Evolutionary conservation across 495 filamentous ascomycete genomes (phyloP).

Genomic region (Polyplosphaeria fusca): DNA sequence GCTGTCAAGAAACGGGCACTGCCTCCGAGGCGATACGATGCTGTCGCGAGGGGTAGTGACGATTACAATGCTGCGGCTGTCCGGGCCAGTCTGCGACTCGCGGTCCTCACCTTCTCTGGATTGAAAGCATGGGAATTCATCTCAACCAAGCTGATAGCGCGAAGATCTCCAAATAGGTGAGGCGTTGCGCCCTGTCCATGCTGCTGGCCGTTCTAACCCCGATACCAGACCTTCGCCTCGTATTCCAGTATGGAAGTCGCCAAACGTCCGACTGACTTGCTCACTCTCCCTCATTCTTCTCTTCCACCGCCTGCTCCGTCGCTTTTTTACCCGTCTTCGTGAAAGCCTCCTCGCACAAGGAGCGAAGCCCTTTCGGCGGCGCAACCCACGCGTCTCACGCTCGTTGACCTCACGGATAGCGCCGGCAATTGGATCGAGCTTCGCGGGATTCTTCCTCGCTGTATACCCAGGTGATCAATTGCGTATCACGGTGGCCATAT

Average conservation of each 20-base stretch:
- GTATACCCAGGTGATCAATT: slow-evolving; percentile 75
- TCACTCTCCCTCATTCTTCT: slow-evolving; percentile 81
- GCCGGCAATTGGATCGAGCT: slow-evolving; percentile 80
- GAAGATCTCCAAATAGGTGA: slow-evolving; percentile 45
- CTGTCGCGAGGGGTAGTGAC: slow-evolving; percentile 52
- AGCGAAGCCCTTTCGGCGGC: slow-evolving; percentile 70
- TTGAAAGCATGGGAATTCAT: slow-evolving; percentile 68
- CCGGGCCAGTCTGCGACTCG: slow-evolving; percentile 71
- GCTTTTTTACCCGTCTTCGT: slow-evolving; percentile 81
- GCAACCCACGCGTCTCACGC: slow-evolving; percentile 72
- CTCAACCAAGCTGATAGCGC: slow-evolving; percentile 36
- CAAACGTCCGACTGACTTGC: slow-evolving; percentile 72
- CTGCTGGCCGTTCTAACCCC: neutral
- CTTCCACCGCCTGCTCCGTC: slow-evolving; percentile 82
- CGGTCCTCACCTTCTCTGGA: slow-evolving; percentile 63
- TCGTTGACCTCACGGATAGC: slow-evolving; percentile 78
- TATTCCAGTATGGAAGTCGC: slow-evolving; percentile 59
- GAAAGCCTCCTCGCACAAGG: slow-evolving; percentile 70
- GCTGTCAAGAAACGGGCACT: slow-evolving; percentile 59
- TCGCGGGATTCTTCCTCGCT: slow-evolving; percentile 78
- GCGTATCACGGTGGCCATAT: slow-evolving; percentile 75
- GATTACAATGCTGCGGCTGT: slow-evolving; percentile 79
- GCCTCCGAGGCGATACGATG: slow-evolving; percentile 52
- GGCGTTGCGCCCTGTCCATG: neutral
- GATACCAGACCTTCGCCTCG: slow-evolving; percentile 39